phyloP scores from a whole-genome alignment of 257 asterid genomes.

The Lycium ferocissimum region DNA sequence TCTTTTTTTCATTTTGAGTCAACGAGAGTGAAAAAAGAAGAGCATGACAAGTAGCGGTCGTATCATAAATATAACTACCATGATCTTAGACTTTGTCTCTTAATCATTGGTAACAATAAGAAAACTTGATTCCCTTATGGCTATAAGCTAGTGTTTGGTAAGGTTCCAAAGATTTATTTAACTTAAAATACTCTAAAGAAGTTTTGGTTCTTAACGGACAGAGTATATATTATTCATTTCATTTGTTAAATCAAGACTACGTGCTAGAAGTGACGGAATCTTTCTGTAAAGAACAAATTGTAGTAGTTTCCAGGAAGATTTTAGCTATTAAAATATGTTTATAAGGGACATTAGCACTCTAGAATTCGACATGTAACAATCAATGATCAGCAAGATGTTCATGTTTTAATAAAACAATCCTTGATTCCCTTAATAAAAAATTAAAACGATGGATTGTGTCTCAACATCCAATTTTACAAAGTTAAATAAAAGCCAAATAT shows the following conservation, averaged over 20 bases:
- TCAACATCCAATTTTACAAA: conserved; percentile 6
- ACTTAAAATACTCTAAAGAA: neutral
- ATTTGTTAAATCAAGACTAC: conserved; percentile 21
- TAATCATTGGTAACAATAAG: neutral
- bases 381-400: conserved; percentile 12
- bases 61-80: neutral
- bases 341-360: conserved; percentile 23
- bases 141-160: conserved; percentile 20
- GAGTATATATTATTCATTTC: neutral
- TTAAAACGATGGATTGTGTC: neutral
- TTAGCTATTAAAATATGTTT: conserved; percentile 7
- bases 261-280: conserved; percentile 20
- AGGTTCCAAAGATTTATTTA: neutral
- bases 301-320: conserved; percentile 9
- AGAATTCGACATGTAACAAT: conserved; percentile 40
- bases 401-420: neutral
- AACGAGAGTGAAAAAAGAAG: neutral
- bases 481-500: neutral
- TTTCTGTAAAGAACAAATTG: conserved; percentile 2
- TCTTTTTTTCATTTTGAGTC: neutral
- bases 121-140: conserved; percentile 9
- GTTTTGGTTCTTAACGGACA: neutral
- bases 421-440: neutral
- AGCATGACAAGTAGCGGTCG: neutral
- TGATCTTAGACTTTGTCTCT: neutral